Percentiles rank a stretch among this genome's conserved stretches.
phyloP scores from a whole-genome alignment of 2,329 filamentous ascomycete species.

The Diaporthe ampelina region DNA sequence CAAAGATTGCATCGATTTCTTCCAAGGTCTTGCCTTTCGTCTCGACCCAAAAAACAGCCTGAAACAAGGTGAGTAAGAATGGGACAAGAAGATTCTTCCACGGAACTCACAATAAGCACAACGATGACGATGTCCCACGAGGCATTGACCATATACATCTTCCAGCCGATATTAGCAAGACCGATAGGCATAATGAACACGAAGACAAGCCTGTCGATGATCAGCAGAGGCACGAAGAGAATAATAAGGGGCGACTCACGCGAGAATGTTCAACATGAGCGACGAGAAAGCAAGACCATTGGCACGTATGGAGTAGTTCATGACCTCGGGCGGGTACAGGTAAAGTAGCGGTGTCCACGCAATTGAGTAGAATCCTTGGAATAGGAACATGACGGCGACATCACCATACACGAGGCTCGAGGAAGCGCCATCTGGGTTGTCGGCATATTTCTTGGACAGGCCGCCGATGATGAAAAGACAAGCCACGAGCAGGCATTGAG shows the following conservation, averaged over 20 bases:
- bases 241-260: conserved; percentile 42
- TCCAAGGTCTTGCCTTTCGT: conserved; percentile 55
- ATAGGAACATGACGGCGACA: conserved; percentile 65
- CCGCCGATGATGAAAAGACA: conserved; percentile 66
- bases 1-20: conserved; percentile 55
- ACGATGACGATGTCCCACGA: conserved; percentile 57
- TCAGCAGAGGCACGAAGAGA: not conserved
- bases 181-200: conserved; percentile 56
- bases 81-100: too few relatives aligned
- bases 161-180: conserved; percentile 58
- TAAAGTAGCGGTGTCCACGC: conserved; percentile 63
- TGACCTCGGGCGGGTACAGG: conserved; percentile 63
- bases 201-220: conserved; percentile 10
- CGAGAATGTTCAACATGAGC: conserved; percentile 49
- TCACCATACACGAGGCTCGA: conserved; percentile 54
- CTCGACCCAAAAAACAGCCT: conserved; percentile 54
- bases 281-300: conserved; percentile 58
- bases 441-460: conserved; percentile 58
- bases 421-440: conserved; percentile 47
- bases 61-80: not conserved
- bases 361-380: conserved; percentile 65
- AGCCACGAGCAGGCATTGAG: conserved; percentile 53
- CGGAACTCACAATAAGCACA: conserved; percentile 53
- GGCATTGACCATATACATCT: conserved; percentile 63
- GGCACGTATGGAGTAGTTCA: conserved; percentile 64